phyloP scores from a whole-genome alignment of 768 basidiomycete genomes.

The Steccherinum ochraceum region DNA sequence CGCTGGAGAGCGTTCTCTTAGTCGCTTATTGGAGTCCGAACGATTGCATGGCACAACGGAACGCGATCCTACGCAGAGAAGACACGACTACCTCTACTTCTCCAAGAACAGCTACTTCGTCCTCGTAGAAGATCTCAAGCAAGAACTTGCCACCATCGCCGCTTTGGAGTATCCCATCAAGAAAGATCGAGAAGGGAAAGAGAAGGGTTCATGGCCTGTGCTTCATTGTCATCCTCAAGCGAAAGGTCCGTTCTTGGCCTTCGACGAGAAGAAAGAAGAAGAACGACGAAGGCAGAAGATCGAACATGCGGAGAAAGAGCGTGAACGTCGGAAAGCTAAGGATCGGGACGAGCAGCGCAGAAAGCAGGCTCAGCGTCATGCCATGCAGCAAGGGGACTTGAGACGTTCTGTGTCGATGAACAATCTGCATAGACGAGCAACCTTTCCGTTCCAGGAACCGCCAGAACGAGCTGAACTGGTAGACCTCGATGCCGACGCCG shows the following conservation, averaged over 20 bases:
- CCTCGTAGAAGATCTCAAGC: slow-evolving; percentile 84
- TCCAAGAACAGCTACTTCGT: slow-evolving; percentile 68
- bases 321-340: slow-evolving; percentile 32
- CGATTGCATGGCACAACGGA: slow-evolving; percentile 79
- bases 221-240: slow-evolving; percentile 72
- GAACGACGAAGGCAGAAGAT: slow-evolving; percentile 57
- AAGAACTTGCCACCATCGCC: slow-evolving; percentile 79
- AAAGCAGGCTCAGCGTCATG: slow-evolving; percentile 25
- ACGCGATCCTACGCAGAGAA: slow-evolving; percentile 84
- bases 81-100: slow-evolving; percentile 89
- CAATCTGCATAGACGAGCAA: slow-evolving; percentile 57
- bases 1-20: slow-evolving; percentile 40
- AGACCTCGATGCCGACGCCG: slow-evolving; percentile 34
- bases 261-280: slow-evolving; percentile 56
- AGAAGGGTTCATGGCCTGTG: slow-evolving; percentile 72
- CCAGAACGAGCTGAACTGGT: too few species aligned
- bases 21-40: slow-evolving; percentile 71
- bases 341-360: slow-evolving; percentile 25
- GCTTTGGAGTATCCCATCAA: slow-evolving; percentile 70
- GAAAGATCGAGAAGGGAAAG: slow-evolving; percentile 45
- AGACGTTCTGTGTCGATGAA: slow-evolving; percentile 72
- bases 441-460: slow-evolving; percentile 20
- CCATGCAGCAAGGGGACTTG: slow-evolving; percentile 46
- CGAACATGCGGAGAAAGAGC: slow-evolving; percentile 25
- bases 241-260: slow-evolving; percentile 68